phyloP scores from a whole-genome alignment of 768 basidiomycete genomes.

The Calocybe cyanea region DNA sequence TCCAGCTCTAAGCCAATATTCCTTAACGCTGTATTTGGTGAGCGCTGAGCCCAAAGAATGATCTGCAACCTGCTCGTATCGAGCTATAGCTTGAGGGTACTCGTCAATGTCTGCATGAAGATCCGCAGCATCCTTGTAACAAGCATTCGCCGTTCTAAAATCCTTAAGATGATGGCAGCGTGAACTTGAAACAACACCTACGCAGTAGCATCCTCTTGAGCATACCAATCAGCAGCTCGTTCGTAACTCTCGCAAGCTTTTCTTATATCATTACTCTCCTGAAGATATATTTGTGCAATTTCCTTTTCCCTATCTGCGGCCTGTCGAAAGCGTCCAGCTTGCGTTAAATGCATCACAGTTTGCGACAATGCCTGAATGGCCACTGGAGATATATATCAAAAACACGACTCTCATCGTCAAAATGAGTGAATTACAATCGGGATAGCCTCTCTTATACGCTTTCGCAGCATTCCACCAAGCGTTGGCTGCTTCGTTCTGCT shows the following conservation, averaged over 20 bases:
- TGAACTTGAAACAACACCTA: slow-evolving; percentile 35
- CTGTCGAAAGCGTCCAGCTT: slow-evolving; percentile 89
- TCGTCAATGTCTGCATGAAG: slow-evolving; percentile 87
- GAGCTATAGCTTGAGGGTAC: slow-evolving; percentile 78
- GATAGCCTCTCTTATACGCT: slow-evolving; percentile 87
- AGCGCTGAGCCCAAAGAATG: slow-evolving; percentile 75
- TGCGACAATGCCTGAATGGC: slow-evolving; percentile 84
- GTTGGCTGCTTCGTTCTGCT: slow-evolving; percentile 92
- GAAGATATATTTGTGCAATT: slow-evolving; percentile 91
- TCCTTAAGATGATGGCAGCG: background rate
- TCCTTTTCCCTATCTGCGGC: slow-evolving; percentile 98
- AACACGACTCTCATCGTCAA: background rate
- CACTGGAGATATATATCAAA: slow-evolving; percentile 46
- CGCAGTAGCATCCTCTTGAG: slow-evolving; percentile 96
- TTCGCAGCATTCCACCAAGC: slow-evolving; percentile 99
- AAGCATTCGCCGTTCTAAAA: slow-evolving; percentile 86
- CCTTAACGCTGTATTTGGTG: slow-evolving; percentile 99
- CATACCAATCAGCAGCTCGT: slow-evolving; percentile 94
- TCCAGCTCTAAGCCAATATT: slow-evolving; percentile 88
- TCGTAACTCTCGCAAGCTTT: slow-evolving; percentile 90
- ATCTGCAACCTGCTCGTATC: slow-evolving; percentile 88
- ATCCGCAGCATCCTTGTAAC: slow-evolving; percentile 96
- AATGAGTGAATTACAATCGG: slow-evolving; percentile 57
- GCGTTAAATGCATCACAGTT: slow-evolving; percentile 79
- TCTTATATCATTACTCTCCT: slow-evolving; percentile 72